Percentiles rank a stretch among this genome's conserved stretches.
These are phyloP conservation scores for Lachnellula willkommii DNA, from an alignment of 2,329 filamentous ascomycete genomes.

Conservation along the genomic window DNA sequence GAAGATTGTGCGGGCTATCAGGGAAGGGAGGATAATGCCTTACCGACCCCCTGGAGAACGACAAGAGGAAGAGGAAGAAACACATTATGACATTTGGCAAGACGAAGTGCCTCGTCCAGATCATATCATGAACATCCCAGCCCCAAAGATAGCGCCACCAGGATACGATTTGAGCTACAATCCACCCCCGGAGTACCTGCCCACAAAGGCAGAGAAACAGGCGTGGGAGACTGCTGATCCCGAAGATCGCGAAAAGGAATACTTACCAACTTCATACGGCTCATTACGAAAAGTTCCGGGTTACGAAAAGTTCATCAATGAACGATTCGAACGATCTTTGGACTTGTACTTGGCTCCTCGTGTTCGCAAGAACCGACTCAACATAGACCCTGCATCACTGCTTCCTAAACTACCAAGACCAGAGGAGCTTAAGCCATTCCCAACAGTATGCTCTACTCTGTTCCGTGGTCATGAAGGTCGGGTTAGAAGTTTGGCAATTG, in stretches of 20 bases:
- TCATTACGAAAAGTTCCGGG: slow-evolving; percentile 87
- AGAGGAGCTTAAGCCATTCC: slow-evolving; percentile 91
- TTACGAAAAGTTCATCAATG: slow-evolving; percentile 85
- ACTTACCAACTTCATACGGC: slow-evolving; percentile 74
- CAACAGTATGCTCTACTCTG: slow-evolving; percentile 79
- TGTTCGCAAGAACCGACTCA: slow-evolving; percentile 86
- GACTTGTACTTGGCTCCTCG: slow-evolving; percentile 93
- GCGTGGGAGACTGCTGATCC: slow-evolving; percentile 81
- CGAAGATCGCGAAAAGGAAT: slow-evolving; percentile 87
- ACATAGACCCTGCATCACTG: slow-evolving; percentile 91
- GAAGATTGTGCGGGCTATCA: slow-evolving; percentile 94
- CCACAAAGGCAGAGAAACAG: slow-evolving; percentile 75
- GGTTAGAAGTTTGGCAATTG: slow-evolving; percentile 77
- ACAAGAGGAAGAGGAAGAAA: slow-evolving; percentile 66
- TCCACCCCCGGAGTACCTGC: slow-evolving; percentile 89
- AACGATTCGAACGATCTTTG: slow-evolving; percentile 90
- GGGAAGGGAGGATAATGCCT: slow-evolving; percentile 87
- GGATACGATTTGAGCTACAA: slow-evolving; percentile 97
- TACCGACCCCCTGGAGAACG: slow-evolving; percentile 72
- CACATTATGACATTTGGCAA: slow-evolving; percentile 83
- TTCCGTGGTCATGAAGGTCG: slow-evolving; percentile 86
- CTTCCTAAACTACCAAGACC: slow-evolving; percentile 90
- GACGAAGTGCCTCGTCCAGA: slow-evolving; percentile 79
- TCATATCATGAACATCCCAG: slow-evolving; percentile 90
- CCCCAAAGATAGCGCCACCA: slow-evolving; percentile 87